Base-by-base conservation (phyloP, 2,329 filamentous ascomycete genomes). In the Sporothrix curviconia region DNA sequence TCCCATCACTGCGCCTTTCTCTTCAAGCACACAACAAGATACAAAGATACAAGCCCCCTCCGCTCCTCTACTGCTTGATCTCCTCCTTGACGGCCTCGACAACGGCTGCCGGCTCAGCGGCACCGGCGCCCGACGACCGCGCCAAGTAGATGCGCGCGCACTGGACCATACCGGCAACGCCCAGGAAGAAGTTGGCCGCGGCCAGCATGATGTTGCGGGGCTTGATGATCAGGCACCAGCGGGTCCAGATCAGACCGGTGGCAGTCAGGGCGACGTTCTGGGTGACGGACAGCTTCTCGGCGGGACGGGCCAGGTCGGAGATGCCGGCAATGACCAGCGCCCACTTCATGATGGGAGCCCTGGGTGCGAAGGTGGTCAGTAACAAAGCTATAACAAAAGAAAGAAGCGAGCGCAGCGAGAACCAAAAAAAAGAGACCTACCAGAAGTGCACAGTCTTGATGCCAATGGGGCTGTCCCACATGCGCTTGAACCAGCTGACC, bases 331-430 rank as follows among this genome's bases (percentile, higher is more conserved):
- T 78, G 72, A 97, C 94, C 68, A 99, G 80, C 66, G 83, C 84
- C 94, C 94, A 99, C 87, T 81, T 96, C 91, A 96, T 96, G 64
- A 96, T 86, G 59, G 92, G 92, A 44, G 92, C 92, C 90, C 89
- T 92, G 65, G n/a, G n/a, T n/a, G n/a, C n/a, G n/a, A n/a, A n/a
- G n/a, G n/a, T n/a, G n/a, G 44, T 54, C 34, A 51, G 49, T 5
- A 6, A 28, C 7, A 3, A 55, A 34, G 34, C 24, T 24, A 22
- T 17, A 15, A 19, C 19, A 22, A 14, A 47, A 14, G 22, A n/a
- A 14, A 19, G 37, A 22, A 3, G 8, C 24, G 34, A 36, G 25
- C 17, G 22, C 7, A 56, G 34, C 12, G 34, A 59, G 15, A n/a
- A 42, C n/a, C 11, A 25, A 15, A n/a, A 47, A 6, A 47, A 3